Evolutionary conservation across 2,329 filamentous ascomycete genomes (phyloP).

Genomic region (Balansia obtecta): DNA sequence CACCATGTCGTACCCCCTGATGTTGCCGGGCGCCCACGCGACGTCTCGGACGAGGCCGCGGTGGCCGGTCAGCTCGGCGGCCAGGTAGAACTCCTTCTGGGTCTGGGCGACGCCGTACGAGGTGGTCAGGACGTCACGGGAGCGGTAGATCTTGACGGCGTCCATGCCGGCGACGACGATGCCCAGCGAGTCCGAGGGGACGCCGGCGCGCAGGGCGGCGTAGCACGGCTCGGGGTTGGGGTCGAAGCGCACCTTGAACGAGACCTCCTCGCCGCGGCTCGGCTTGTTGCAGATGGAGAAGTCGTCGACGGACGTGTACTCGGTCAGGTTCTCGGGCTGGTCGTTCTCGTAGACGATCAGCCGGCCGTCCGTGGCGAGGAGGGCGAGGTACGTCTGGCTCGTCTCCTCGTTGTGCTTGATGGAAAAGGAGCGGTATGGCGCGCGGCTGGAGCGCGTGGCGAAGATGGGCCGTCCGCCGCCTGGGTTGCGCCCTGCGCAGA

Average conservation of each 20-base stretch:
- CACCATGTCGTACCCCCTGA: slow-evolving; percentile 78
- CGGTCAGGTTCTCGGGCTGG: slow-evolving; percentile 66
- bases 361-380: slow-evolving; percentile 71
- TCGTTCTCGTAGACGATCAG: slow-evolving; percentile 76
- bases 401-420: slow-evolving; percentile 72
- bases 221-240: slow-evolving; percentile 75
- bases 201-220: slow-evolving; percentile 65
- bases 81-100: slow-evolving; percentile 73
- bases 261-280: slow-evolving; percentile 69
- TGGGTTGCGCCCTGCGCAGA: slow-evolving; percentile 48
- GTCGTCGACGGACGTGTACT: slow-evolving; percentile 65
- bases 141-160: slow-evolving; percentile 71
- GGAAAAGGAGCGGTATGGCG: slow-evolving; percentile 68
- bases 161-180: slow-evolving; percentile 82
- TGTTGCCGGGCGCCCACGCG: slow-evolving; percentile 85
- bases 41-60: slow-evolving; percentile 72
- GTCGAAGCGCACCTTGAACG: slow-evolving; percentile 79
- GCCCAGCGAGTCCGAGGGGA: slow-evolving; percentile 65
- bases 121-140: slow-evolving; percentile 43
- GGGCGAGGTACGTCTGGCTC: slow-evolving; percentile 70
- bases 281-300: slow-evolving; percentile 62
- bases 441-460: slow-evolving; percentile 42
- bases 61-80: slow-evolving; percentile 63
- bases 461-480: slow-evolving; percentile 37
- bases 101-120: slow-evolving; percentile 40